phyloP scores from a whole-genome alignment of 1,284 basidiomycete genomes.

The Cryptococcus hybrid region DNA sequence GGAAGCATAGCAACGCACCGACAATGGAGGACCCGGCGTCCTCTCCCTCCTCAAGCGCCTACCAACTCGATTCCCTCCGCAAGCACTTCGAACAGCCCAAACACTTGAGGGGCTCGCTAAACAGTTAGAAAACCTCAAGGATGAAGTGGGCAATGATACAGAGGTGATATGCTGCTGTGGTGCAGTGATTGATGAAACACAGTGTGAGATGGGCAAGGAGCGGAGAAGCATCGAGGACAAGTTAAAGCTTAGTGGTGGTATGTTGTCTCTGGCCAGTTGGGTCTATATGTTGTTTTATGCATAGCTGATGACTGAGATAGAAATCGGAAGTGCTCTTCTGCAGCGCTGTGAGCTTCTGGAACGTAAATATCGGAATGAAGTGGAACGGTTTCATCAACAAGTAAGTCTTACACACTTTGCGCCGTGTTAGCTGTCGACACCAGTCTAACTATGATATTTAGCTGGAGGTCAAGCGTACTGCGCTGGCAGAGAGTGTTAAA shows the following conservation, averaged over 20 bases:
- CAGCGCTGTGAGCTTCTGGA: slow-evolving; percentile 80
- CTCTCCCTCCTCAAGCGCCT: background rate
- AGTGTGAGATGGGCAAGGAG: slow-evolving; percentile 53
- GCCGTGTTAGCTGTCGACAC: background rate
- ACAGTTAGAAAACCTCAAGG: slow-evolving; percentile 33
- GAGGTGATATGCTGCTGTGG: slow-evolving; percentile 35
- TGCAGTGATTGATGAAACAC: slow-evolving; percentile 1
- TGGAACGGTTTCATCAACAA: slow-evolving; percentile 35
- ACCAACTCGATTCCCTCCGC: slow-evolving; percentile 27
- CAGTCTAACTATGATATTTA: slow-evolving; percentile 5
- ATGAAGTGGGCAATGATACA: slow-evolving; percentile 12
- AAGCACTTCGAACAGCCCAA: slow-evolving; percentile 32
- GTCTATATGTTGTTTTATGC: background rate
- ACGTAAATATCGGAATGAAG: slow-evolving; percentile 59
- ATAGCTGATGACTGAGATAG: slow-evolving; percentile 49
- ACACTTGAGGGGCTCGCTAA: slow-evolving; percentile 39
- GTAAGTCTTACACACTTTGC: slow-evolving; percentile 26
- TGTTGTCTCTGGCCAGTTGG: slow-evolving; percentile 30
- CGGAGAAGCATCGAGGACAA: slow-evolving; percentile 70
- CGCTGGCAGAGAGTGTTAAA: slow-evolving; percentile 36
- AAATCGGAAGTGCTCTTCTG: slow-evolving; percentile 87
- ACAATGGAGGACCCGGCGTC: slow-evolving; percentile 1
- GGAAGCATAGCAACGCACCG: background rate
- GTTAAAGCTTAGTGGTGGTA: slow-evolving; percentile 78
- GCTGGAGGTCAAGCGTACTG: slow-evolving; percentile 40